Base-by-base conservation (phyloP, 2,329 filamentous ascomycete species). In the Ophiocordyceps camponoti-floridani region DNA sequence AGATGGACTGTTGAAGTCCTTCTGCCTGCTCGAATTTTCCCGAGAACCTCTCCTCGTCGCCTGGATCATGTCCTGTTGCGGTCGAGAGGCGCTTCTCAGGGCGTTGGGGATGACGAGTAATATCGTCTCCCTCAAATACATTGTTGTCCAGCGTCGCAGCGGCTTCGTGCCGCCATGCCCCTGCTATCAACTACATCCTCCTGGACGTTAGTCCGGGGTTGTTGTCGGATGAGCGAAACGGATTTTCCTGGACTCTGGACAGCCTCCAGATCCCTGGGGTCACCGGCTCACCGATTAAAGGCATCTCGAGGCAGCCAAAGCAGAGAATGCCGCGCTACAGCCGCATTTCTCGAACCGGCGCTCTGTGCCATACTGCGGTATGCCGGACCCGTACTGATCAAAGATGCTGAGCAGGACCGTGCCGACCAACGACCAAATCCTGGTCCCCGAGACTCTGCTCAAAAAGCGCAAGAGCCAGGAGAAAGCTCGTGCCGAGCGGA, bases 401-500 rank as follows among this genome's bases (percentile, higher is more conserved):
- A 66, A 31, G 14, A 78, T 66, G 47, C 11, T 50, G 49, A 57
- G 54, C 64, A 94, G 87, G 72, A 80, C 79, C 71, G 84, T 94
- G 63, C 86, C 91, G 57, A 94, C 87, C 68, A 72, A 88, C 70
- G 85, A 95, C 69, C 84, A 96, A 69, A 80, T 98, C 67, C 77
- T 96, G 67, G 86, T 96, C 65, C 91, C 91, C 58, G 91, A 98
- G 85, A 98, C 91, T 61, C 85, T 98, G 63, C 80, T 98, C 69
- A 98, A 98, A 84, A 98, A 98, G 86, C 85, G 91, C 76, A 98
- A 98, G 87, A 86, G 79, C 69, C 89, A 95, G 75, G 91, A 98
- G 81, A 94, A 95, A 81, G 87, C 88, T 67, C 84, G 88, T 68
- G 88, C 91, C 68, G 84, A 89, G 72, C 82, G 81, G 66, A 69